Evolutionary conservation across 108 stramenopile species (phyloP).

Genomic region (Nitzschia sp.): DNA sequence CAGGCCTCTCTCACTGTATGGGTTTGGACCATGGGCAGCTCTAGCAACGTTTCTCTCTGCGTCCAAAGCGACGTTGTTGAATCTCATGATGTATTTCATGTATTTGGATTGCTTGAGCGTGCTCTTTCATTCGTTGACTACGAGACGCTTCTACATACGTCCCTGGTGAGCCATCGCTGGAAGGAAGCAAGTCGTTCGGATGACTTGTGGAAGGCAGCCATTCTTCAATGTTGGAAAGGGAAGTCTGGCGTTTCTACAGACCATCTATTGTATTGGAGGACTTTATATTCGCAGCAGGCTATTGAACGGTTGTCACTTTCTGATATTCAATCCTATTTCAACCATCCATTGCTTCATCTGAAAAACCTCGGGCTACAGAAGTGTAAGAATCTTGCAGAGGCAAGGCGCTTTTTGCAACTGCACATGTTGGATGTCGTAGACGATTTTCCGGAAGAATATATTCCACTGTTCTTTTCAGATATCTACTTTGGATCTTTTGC

Average conservation of each 20-base stretch:
- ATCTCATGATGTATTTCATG: constrained; percentile 13
- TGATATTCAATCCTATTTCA: constrained; percentile 20
- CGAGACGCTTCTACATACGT: constrained; percentile 16
- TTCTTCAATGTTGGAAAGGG: constrained; percentile 14
- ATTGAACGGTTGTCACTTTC: not conserved
- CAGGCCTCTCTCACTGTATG: too few species aligned
- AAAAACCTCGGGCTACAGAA: not conserved
- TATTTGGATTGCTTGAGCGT: constrained; percentile 33
- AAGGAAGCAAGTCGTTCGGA: constrained; percentile 30
- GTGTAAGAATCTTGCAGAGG: not conserved
- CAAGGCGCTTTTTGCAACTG: constrained; percentile 16
- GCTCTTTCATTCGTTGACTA: constrained; percentile 16
- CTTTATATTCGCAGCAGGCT: constrained; percentile 22
- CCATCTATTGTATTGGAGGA: constrained; percentile 26
- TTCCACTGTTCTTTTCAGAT: constrained; percentile 21
- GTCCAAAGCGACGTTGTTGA: too few species aligned
- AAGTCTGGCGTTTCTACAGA: constrained; percentile 8
- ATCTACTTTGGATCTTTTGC: constrained; percentile 38
- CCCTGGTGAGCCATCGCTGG: constrained; percentile 26
- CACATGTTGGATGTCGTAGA: constrained; percentile 37
- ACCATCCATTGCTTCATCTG: constrained; percentile 20
- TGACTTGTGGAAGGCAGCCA: constrained; percentile 20
- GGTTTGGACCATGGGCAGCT: too few species aligned
- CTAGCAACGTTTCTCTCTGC: too few species aligned
- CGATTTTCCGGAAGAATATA: constrained; percentile 1